A percentile compares a stretch with the other conserved stretches of the same genome.
Evolutionary conservation across 208 protist species (phyloP).

Genomic region (Wallacemonas sp.): DNA sequence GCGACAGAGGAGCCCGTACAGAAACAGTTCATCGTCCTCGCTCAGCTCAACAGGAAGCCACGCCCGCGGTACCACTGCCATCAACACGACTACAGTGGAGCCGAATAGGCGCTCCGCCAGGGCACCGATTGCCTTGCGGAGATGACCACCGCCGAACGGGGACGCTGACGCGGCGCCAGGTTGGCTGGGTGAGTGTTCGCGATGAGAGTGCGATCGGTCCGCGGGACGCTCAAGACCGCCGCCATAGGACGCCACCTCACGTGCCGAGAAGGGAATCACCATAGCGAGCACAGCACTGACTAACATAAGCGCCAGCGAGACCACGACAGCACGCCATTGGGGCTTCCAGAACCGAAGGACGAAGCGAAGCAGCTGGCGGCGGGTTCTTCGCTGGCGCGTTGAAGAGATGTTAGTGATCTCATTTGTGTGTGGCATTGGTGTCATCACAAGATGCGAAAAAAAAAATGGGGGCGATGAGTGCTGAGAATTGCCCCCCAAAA

Average conservation of each 20-base stretch:
- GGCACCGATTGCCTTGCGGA: not conserved
- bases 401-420: no score
- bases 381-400: no score
- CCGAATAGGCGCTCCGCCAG: not conserved
- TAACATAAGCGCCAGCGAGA: slow-evolving; percentile 40
- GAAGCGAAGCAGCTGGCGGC: slow-evolving; percentile 31
- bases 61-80: not conserved
- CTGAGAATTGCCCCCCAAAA: no score
- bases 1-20: slow-evolving; percentile 35
- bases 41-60: not conserved
- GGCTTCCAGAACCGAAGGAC: slow-evolving; percentile 36
- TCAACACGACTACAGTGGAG: not conserved
- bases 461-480: no score
- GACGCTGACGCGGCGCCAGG: not conserved
- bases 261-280: slow-evolving; percentile 38
- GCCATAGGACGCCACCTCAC: slow-evolving; percentile 51
- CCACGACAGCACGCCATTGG: slow-evolving; percentile 30
- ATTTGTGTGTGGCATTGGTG: not conserved
- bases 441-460: no score
- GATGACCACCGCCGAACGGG: not conserved
- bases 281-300: slow-evolving; percentile 42
- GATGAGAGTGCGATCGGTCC: not conserved
- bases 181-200: not conserved
- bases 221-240: not conserved
- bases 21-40: slow-evolving; percentile 15